Evolutionary conservation across 768 basidiomycete species (phyloP), one percentile per base, ranked within the genome.

Genomic region (Rhodotorula paludigena): DNA sequence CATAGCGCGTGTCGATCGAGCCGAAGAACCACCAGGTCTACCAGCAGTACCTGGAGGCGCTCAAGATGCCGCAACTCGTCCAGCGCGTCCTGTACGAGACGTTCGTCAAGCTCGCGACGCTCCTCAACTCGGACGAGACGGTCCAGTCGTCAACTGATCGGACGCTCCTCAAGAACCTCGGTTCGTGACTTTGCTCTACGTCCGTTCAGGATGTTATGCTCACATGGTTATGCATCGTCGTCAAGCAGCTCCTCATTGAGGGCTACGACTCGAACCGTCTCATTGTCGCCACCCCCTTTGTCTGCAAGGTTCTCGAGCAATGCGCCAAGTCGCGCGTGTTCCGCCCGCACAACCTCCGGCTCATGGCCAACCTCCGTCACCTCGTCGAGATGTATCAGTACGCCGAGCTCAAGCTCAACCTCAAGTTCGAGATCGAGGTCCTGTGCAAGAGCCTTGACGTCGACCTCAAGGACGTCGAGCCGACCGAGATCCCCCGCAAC

Each of bases 351-450:
- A 99, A 97, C 78, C 96, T 96, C 3, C 98, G 96, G 96, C 80
- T 99, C 57, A 93, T 97, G 88, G 93, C 89, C 1, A 89, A 98
- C 70, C 82, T 98, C 74, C 86, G 88, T 71, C 82, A 98, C 49
- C 84, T 98, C 52, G 89, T 86, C 51, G 96, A 99, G 77, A 84
- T 99, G n/a, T 98, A 99, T 78, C 90, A 93, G 77, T 93, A 88
- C 74, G 94, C 92, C 9, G 93, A 98, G 74, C 83, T 98, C 68
- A 94, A 94, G 80, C 82, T 98, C 62, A 96, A 97, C 77, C 84
- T 92, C 77, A 98, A 97, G 79, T 99, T 99, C 76, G 96, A 98
- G 80, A 98, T 99, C 61, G 96, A 99, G 79, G 87, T 97, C 45
- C 81, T 98, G 28, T 98, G 94, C 83, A 93, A 92, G 78, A 85